phyloP scores from a whole-genome alignment of 1,284 basidiomycete species.

The Hemileia vastatrix region DNA sequence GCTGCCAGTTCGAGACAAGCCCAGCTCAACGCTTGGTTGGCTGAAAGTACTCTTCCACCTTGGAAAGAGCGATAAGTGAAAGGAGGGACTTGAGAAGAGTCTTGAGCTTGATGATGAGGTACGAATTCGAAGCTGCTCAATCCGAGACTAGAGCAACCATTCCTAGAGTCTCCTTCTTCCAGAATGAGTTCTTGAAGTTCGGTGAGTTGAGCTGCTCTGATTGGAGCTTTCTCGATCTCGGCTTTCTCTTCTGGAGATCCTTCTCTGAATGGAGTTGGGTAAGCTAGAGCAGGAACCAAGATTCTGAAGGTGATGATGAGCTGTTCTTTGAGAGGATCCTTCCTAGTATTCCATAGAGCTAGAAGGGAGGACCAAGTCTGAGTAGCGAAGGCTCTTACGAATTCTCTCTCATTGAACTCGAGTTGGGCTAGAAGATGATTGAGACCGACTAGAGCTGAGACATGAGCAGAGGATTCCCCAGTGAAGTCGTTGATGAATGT shows the following conservation, averaged over 20 bases:
- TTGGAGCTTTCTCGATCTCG: not conserved
- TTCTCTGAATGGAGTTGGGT: not conserved
- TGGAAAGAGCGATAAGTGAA: slow-evolving; percentile 7
- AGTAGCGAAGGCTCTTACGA: slow-evolving; percentile 23
- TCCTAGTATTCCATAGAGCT: slow-evolving; percentile 28
- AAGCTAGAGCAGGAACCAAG: slow-evolving; percentile 22
- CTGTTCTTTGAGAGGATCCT: slow-evolving; percentile 31
- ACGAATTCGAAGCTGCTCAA: not conserved
- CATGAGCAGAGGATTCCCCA: slow-evolving; percentile 31
- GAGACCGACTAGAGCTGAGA: slow-evolving; percentile 29
- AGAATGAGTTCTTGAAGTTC: not conserved
- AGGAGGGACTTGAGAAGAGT: not conserved
- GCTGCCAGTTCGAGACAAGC: slow-evolving; percentile 22
- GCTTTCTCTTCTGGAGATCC: not conserved
- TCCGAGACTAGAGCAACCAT: not conserved
- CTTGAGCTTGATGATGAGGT: not conserved
- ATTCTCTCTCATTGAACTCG: slow-evolving; percentile 29
- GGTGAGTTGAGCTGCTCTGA: not conserved
- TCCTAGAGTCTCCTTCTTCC: not conserved
- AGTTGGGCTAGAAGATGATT: slow-evolving; percentile 28
- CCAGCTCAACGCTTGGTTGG: slow-evolving; percentile 17
- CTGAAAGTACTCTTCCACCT: slow-evolving; percentile 8
- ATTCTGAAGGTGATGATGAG: slow-evolving; percentile 29
- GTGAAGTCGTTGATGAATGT: slow-evolving; percentile 24
- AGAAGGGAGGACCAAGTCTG: slow-evolving; percentile 18